A percentile compares a stretch with the other conserved stretches of the same genome.
These are phyloP conservation scores for Trichosanthes cucumerina DNA, from an alignment of 306 rosid species.

Conservation along the genomic window DNA sequence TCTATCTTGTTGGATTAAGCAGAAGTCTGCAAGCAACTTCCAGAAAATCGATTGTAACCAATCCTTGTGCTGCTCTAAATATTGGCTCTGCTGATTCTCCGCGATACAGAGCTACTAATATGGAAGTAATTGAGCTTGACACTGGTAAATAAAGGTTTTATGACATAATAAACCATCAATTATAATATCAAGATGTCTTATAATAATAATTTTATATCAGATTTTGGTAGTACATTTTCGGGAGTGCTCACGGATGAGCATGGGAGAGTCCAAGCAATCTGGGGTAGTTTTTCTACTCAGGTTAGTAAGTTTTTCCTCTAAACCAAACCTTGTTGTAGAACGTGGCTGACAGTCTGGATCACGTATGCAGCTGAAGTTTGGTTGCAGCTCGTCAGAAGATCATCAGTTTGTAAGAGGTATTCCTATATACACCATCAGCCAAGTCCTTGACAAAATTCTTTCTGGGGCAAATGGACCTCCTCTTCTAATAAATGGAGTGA, in stretches of 20 bases:
- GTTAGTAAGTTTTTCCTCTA: constrained; percentile 21
- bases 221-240: constrained; percentile 91
- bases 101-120: constrained; percentile 87
- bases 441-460: constrained; percentile 78
- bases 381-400: constrained; percentile 75
- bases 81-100: constrained; percentile 89
- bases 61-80: constrained; percentile 87
- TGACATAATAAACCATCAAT: not conserved
- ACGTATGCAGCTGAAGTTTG: constrained; percentile 62
- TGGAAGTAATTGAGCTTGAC: constrained; percentile 98
- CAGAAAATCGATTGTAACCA: constrained; percentile 88
- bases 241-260: constrained; percentile 88
- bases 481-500: constrained; percentile 75
- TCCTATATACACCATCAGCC: constrained; percentile 75
- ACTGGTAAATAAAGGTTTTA: constrained; percentile 43
- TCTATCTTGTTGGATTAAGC: constrained; percentile 85
- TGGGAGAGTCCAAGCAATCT: constrained; percentile 89
- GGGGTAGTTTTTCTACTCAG: constrained; percentile 99
- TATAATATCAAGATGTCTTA: constrained; percentile 13
- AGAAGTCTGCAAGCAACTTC: constrained; percentile 99
- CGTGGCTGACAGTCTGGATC: constrained; percentile 6
- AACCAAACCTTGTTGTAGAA: not conserved
- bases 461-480: constrained; percentile 67
- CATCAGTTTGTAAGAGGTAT: constrained; percentile 95
- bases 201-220: constrained; percentile 28